Evolutionary conservation across 306 rosid genomes (phyloP).

Genomic region (Chamaecrista fasciculata): DNA sequence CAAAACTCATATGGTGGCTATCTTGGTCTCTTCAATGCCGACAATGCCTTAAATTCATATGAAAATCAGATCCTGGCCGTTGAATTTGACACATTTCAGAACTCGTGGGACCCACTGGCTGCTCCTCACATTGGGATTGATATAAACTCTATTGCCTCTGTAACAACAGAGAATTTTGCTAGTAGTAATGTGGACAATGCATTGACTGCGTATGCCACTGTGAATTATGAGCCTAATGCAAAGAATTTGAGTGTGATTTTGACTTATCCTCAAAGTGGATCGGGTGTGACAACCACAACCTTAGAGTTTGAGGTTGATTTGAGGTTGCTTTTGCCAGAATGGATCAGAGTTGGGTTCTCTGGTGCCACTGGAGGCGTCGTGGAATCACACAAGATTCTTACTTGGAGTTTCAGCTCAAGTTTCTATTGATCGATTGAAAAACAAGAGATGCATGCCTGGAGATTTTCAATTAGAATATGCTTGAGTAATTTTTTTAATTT

Average conservation of each 20-base stretch:
- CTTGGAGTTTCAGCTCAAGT: conserved; percentile 43
- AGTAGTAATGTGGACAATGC: conserved; percentile 31
- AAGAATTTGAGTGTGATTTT: background rate
- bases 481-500: too few relatives aligned
- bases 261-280: background rate
- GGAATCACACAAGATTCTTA: conserved; percentile 44
- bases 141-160: conserved; percentile 17
- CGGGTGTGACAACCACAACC: background rate
- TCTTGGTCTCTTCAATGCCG: conserved; percentile 38
- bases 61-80: conserved; percentile 37
- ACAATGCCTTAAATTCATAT: conserved; percentile 30
- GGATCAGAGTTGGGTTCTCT: conserved; percentile 59
- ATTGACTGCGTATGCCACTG: conserved; percentile 25
- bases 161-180: conserved; percentile 22
- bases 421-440: too few relatives aligned
- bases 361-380: conserved; percentile 44
- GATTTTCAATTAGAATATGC: too few relatives aligned
- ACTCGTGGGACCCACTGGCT: conserved; percentile 32
- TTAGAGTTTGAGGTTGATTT: background rate
- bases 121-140: conserved; percentile 26
- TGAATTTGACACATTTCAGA: conserved; percentile 38
- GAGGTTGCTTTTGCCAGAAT: conserved; percentile 35
- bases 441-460: too few relatives aligned
- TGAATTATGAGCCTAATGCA: background rate
- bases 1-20: conserved; percentile 31